Evolutionary conservation across 2,329 filamentous ascomycete species (phyloP), one percentile per base, ranked within the genome.

Genomic region (Xylariaceae sp.): DNA sequence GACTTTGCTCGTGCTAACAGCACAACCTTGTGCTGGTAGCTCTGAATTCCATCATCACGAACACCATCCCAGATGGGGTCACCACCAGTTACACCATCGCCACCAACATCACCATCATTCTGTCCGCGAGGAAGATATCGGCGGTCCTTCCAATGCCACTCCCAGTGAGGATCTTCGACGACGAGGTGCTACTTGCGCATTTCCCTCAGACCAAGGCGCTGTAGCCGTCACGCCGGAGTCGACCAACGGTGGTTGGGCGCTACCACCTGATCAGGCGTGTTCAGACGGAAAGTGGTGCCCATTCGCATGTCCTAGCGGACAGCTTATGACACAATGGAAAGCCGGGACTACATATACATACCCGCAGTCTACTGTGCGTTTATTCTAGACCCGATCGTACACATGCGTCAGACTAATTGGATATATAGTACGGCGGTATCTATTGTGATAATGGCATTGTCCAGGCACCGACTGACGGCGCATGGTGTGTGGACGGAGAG

Each of bases 321-420:
- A 88, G 70, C 79, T 91, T 22, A 87, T 86, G 74, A 79, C 82
- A 51, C 87, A 92, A 65, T 91, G 87, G 87, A 80, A 89, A 59
- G 82, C 83, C 0, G 66, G 74, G 47, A 86, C 86, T 4, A 81
- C 73, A 5, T 91, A 89, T 61, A 69, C 65, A 27, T 88, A 83
- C 63, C 84, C 85, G 2, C 65, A 76, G 50, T 90, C 85, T 3
- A 89, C 87, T 81, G 84, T 87, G 68, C 59, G 80, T 70, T 41
- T 21, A 25, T 25, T 20, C 17, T 40, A 19, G 16, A 11, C 27
- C 44, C 34, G 29, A 19, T 17, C 19, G 23, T 22, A 36, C 19
- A 34, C 19, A 19, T 37, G 32, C 29, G 22, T 4, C n/a, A n/a
- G n/a, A n/a, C 41, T 60, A 42, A 59, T 48, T 7, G n/a, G n/a